Percentiles rank a stretch among this genome's conserved stretches.
Evolutionary conservation across 306 rosid species (phyloP).

Genomic region (Fragaria vesca): DNA sequence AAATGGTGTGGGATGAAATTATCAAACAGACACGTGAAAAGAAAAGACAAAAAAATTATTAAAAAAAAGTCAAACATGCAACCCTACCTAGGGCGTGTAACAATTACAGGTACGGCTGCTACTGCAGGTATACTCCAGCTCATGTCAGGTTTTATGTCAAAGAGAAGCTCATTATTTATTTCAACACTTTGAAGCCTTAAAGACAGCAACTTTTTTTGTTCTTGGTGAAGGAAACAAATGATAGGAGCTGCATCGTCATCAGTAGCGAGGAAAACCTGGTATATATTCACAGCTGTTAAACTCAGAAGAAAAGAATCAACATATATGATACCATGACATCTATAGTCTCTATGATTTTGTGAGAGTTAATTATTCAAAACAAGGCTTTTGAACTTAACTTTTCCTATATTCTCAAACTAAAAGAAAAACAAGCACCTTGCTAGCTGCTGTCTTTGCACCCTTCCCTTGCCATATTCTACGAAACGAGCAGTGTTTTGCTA

Average conservation of each 20-base stretch:
- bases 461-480: slow-evolving; percentile 98
- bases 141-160: slow-evolving; percentile 86
- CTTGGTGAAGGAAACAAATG: slow-evolving; percentile 91
- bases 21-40: background rate
- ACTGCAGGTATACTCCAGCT: slow-evolving; percentile 93
- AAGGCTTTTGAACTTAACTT: background rate
- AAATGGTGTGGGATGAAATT: slow-evolving; percentile 26
- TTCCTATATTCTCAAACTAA: background rate
- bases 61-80: background rate
- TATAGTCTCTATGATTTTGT: background rate
- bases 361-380: background rate
- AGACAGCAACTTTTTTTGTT: slow-evolving; percentile 75
- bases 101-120: slow-evolving; percentile 83
- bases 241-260: slow-evolving; percentile 80
- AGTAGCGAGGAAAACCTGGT: slow-evolving; percentile 79
- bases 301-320: slow-evolving; percentile 19
- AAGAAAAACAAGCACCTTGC: slow-evolving; percentile 54
- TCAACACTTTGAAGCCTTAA: slow-evolving; percentile 83
- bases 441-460: slow-evolving; percentile 85
- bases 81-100: slow-evolving; percentile 79
- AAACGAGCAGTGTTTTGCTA: slow-evolving; percentile 58
- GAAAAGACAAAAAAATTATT: background rate
- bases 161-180: slow-evolving; percentile 77
- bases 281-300: slow-evolving; percentile 34
- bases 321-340: background rate